These are phyloP conservation scores for Epichloe sibirici DNA, from an alignment of 2,329 filamentous ascomycete genomes.

Conservation along the genomic window DNA sequence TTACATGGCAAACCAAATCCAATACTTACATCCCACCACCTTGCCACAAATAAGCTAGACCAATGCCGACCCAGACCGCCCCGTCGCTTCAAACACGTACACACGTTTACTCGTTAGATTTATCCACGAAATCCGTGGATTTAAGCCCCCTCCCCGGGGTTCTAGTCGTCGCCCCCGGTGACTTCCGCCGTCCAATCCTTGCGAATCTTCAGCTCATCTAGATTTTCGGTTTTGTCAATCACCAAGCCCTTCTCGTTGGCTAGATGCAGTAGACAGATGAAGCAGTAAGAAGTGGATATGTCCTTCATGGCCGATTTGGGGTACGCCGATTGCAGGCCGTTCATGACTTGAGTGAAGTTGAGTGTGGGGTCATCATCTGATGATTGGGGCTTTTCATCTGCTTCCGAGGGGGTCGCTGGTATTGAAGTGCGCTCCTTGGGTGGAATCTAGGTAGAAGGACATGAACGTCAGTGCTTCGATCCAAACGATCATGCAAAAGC, in stretches of 20 bases:
- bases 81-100: neutral
- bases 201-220: slow-evolving; percentile 48
- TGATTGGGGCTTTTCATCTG: slow-evolving; percentile 18
- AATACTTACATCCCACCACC: no score
- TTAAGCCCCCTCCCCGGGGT: neutral
- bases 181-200: slow-evolving; percentile 51
- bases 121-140: no score
- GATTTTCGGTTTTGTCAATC: slow-evolving; percentile 50
- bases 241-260: slow-evolving; percentile 86
- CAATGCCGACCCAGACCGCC: no score
- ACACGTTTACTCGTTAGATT: neutral
- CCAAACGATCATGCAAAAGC: neutral
- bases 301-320: slow-evolving; percentile 77
- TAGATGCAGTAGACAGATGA: slow-evolving; percentile 83
- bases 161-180: slow-evolving; percentile 26
- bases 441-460: slow-evolving; percentile 7
- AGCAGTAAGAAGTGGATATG: slow-evolving; percentile 87
- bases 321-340: slow-evolving; percentile 75
- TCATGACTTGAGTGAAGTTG: slow-evolving; percentile 88
- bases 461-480: neutral
- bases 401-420: slow-evolving; percentile 17
- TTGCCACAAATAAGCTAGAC: no score
- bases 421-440: neutral
- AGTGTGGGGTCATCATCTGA: slow-evolving; percentile 40
- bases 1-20: no score